These are phyloP conservation scores for Metschnikowia peoriensis DNA, from an alignment of 805 yeast species.

Conservation along the genomic window DNA sequence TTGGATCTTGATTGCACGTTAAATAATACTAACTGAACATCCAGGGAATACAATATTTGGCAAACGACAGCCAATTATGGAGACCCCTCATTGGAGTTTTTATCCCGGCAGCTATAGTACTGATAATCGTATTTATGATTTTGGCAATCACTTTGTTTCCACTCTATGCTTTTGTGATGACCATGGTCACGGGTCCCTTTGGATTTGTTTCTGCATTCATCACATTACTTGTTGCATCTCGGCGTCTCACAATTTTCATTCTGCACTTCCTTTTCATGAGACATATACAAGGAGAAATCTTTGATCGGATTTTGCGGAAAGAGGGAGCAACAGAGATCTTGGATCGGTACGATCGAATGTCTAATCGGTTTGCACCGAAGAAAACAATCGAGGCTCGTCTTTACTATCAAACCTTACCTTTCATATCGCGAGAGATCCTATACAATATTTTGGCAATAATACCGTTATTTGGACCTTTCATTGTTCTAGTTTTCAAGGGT, in stretches of 20 bases:
- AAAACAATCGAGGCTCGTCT: slow-evolving; percentile 2
- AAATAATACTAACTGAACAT: neutral
- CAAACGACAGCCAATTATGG: slow-evolving; percentile 44
- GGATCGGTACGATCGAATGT: slow-evolving; percentile 14
- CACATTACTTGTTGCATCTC: slow-evolving; percentile 42
- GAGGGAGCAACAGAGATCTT: slow-evolving; percentile 49
- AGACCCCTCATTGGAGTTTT: slow-evolving; percentile 42
- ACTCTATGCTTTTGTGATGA: slow-evolving; percentile 38
- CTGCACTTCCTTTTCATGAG: slow-evolving; percentile 47
- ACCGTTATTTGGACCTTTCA: slow-evolving; percentile 60
- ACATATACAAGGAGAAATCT: slow-evolving; percentile 43
- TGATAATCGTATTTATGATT: slow-evolving; percentile 32
- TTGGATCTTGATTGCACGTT: neutral
- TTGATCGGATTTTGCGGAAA: slow-evolving; percentile 46
- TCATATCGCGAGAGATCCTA: slow-evolving; percentile 30
- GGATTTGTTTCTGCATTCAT: slow-evolving; percentile 48
- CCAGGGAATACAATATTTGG: slow-evolving; percentile 14
- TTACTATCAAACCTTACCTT: slow-evolving; percentile 20
- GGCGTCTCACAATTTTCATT: slow-evolving; percentile 41
- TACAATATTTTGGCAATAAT: slow-evolving; percentile 44
- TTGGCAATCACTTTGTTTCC: slow-evolving; percentile 45
- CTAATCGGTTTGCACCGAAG: neutral
- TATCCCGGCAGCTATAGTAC: slow-evolving; percentile 45
- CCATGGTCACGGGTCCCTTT: slow-evolving; percentile 49
- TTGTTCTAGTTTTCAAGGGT: slow-evolving; percentile 50